Evolutionary conservation across 2,329 filamentous ascomycete species (phyloP).

Genomic region (Iodosphaeria phyllophila): DNA sequence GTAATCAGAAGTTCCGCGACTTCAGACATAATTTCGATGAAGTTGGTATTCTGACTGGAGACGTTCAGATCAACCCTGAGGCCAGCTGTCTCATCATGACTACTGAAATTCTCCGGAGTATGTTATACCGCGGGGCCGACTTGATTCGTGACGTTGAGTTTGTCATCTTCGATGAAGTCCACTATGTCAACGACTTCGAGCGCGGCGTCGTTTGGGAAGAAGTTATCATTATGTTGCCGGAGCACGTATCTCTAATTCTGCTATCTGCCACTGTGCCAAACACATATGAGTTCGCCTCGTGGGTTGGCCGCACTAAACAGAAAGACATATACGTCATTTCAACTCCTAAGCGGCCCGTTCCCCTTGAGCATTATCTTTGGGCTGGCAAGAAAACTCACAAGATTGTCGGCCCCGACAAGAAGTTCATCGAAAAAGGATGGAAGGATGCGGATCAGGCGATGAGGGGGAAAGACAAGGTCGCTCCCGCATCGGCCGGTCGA

Average conservation of each 20-base stretch:
- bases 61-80: conserved; percentile 95
- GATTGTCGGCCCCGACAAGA: conserved; percentile 85
- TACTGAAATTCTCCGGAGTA: conserved; percentile 91
- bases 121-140: conserved; percentile 93
- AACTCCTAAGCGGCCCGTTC: conserved; percentile 84
- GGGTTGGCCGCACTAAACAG: conserved; percentile 95
- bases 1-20: conserved; percentile 96
- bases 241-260: conserved; percentile 88
- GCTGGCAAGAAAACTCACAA: conserved; percentile 82
- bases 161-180: conserved; percentile 97
- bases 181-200: conserved; percentile 94
- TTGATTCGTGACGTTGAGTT: conserved; percentile 94
- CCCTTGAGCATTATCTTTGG: conserved; percentile 92
- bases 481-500: conserved; percentile 20
- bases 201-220: conserved; percentile 98
- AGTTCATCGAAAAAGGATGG: conserved; percentile 83
- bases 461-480: conserved; percentile 58
- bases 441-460: conserved; percentile 77
- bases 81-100: conserved; percentile 99
- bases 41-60: conserved; percentile 89
- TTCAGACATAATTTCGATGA: conserved; percentile 84
- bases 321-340: conserved; percentile 99
- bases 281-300: conserved; percentile 93
- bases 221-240: conserved; percentile 97
- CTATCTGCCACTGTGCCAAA: conserved; percentile 95